These are phyloP conservation scores for Globisporangium heterothallicum DNA, from an alignment of 352 stramenopile species.

Conservation along the genomic window DNA sequence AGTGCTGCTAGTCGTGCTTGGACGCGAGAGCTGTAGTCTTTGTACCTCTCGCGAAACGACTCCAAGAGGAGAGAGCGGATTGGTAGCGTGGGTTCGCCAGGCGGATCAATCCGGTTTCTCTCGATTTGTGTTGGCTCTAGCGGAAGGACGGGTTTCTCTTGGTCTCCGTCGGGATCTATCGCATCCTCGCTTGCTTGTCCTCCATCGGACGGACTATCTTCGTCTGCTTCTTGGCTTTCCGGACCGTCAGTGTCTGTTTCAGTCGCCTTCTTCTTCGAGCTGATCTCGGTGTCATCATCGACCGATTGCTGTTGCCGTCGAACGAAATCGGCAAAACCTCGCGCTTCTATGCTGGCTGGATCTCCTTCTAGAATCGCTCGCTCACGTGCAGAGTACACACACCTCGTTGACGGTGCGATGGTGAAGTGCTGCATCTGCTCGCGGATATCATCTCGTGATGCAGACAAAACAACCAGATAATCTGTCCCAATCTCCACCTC, in stretches of 20 bases:
- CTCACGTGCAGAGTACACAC: conserved; percentile 59
- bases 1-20: conserved; percentile 11
- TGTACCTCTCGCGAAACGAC: conserved; percentile 28
- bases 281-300: neutral
- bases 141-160: neutral
- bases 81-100: conserved; percentile 29
- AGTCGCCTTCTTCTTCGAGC: neutral
- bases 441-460: conserved; percentile 29
- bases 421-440: conserved; percentile 22
- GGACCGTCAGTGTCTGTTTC: neutral
- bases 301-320: neutral
- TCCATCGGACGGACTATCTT: too few relatives aligned
- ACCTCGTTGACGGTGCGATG: conserved; percentile 28
- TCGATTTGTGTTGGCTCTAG: conserved; percentile 23
- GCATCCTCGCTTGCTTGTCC: conserved; percentile 2
- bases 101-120: conserved; percentile 30
- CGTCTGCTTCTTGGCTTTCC: conserved; percentile 1
- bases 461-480: conserved; percentile 54
- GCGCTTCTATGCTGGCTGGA: conserved; percentile 7
- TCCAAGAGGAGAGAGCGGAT: conserved; percentile 21
- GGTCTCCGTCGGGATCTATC: neutral
- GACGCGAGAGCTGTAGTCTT: conserved; percentile 23
- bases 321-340: conserved; percentile 28
- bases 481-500: conserved; percentile 26
- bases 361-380: conserved; percentile 28